These are phyloP conservation scores for Monilinia vaccinii-corymbosi DNA, from an alignment of 2,329 filamentous ascomycete genomes.

Conservation along the genomic window DNA sequence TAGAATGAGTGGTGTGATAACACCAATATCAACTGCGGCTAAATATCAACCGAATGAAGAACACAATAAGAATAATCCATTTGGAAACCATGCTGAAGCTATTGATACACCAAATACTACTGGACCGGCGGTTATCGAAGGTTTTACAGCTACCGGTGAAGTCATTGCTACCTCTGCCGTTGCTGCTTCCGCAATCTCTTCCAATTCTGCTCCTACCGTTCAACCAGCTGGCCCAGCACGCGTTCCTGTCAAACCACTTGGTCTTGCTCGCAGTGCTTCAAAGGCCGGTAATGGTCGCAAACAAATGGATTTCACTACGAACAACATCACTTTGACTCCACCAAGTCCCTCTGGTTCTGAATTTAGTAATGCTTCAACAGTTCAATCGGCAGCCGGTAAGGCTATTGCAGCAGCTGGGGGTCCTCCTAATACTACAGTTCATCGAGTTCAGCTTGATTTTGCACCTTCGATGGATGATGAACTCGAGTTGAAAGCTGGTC, in stretches of 20 bases:
- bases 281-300: conserved; percentile 44
- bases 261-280: conserved; percentile 45
- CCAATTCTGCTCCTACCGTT: conserved; percentile 8
- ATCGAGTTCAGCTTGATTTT: conserved; percentile 92
- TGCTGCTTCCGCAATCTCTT: conserved; percentile 19
- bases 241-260: neutral
- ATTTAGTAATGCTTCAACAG: conserved; percentile 48
- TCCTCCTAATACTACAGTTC: conserved; percentile 55
- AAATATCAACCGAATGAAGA: conserved; percentile 28
- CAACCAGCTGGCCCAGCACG: conserved; percentile 20
- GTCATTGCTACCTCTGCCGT: conserved; percentile 28
- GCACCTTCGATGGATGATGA: conserved; percentile 89
- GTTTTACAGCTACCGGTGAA: conserved; percentile 32
- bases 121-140: conserved; percentile 35
- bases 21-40: neutral
- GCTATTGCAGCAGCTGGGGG: conserved; percentile 56
- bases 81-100: conserved; percentile 51
- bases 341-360: conserved; percentile 56
- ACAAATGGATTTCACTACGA: conserved; percentile 43
- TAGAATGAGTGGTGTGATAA: neutral
- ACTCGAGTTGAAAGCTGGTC: conserved; percentile 68
- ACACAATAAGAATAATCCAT: conserved; percentile 58
- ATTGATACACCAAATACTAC: conserved; percentile 35
- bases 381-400: conserved; percentile 41
- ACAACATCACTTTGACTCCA: conserved; percentile 33